phyloP scores from a whole-genome alignment of 1,284 basidiomycete genomes.

The Xerocomus cyaneibrunnescens region DNA sequence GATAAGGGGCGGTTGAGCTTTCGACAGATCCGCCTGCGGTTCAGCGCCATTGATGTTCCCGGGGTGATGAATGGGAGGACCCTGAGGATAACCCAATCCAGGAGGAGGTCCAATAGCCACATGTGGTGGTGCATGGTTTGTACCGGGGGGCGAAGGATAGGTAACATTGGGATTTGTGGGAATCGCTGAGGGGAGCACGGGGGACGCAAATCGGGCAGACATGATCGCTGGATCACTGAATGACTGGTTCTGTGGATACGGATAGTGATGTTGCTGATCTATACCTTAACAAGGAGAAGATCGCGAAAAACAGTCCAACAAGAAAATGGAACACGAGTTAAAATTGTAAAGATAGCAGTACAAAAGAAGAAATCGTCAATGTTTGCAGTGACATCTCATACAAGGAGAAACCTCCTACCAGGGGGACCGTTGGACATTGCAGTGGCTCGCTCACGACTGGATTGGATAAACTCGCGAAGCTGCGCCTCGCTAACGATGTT shows the following conservation, averaged over 20 bases:
- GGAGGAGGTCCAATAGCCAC: constrained; percentile 61
- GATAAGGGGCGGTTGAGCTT: constrained; percentile 37
- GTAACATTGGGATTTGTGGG: constrained; percentile 13
- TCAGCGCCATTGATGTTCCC: constrained; percentile 19
- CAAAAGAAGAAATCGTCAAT: constrained; percentile 37
- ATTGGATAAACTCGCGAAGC: constrained; percentile 69
- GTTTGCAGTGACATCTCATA: constrained; percentile 34
- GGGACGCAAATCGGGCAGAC: constrained; percentile 64
- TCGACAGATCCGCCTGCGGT: constrained; percentile 31
- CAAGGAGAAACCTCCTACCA: constrained; percentile 52
- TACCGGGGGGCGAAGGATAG: constrained; percentile 9
- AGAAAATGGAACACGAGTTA: constrained; percentile 7
- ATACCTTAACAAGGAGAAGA: constrained; percentile 24
- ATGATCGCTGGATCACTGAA: constrained; percentile 82
- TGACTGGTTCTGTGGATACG: constrained; percentile 42
- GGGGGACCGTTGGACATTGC: constrained; percentile 36
- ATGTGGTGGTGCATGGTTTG: constrained; percentile 26
- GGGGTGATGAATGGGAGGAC: constrained; percentile 32
- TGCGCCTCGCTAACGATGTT: constrained; percentile 65
- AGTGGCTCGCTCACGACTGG: constrained; percentile 56
- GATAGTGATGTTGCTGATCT: constrained; percentile 40
- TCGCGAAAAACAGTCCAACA: constrained; percentile 18
- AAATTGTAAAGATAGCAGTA: constrained; percentile 22
- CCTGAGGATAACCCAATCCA: constrained; percentile 51
- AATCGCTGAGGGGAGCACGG: constrained; percentile 23